Percentiles rank a stretch among this genome's conserved stretches.
Evolutionary conservation across 352 stramenopile genomes (phyloP).

Genomic region (Globisporangium paroecandrum): DNA sequence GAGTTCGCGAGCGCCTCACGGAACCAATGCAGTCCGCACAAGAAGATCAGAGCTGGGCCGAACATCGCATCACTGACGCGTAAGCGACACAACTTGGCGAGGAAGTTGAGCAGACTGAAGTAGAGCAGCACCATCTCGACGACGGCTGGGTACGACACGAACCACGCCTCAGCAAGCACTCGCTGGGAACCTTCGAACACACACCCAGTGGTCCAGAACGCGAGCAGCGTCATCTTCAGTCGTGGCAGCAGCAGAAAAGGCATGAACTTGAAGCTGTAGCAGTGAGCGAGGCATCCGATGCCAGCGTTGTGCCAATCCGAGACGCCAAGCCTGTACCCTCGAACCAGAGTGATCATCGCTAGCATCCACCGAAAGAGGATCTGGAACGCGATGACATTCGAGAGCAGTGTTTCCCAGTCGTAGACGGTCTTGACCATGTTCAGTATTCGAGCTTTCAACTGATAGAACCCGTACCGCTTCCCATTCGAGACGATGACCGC

Average conservation of each 20-base stretch:
- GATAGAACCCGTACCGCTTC: conserved; percentile 16
- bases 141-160: conserved; percentile 32
- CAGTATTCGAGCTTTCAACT: neutral
- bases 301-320: neutral
- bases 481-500: conserved; percentile 16
- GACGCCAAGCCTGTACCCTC: neutral
- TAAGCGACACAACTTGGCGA: conserved; percentile 13
- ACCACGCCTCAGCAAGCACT: conserved; percentile 24
- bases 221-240: conserved; percentile 20
- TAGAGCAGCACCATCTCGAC: conserved; percentile 25
- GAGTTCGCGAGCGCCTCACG: conserved; percentile 1
- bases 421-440: conserved; percentile 5
- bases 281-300: conserved; percentile 14
- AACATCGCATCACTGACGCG: conserved; percentile 29
- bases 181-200: conserved; percentile 24
- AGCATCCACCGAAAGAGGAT: conserved; percentile 17
- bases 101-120: conserved; percentile 25
- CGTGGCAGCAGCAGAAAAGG: conserved; percentile 21
- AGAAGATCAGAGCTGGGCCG: conserved; percentile 21
- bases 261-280: conserved; percentile 15
- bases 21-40: conserved; percentile 17
- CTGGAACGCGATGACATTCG: conserved; percentile 3
- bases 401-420: conserved; percentile 14
- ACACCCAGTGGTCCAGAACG: conserved; percentile 26
- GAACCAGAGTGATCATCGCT: conserved; percentile 1